Evolutionary conservation across 805 yeast species (phyloP), one percentile per base, ranked within the genome.

Genomic region (Candida manassasensis): DNA sequence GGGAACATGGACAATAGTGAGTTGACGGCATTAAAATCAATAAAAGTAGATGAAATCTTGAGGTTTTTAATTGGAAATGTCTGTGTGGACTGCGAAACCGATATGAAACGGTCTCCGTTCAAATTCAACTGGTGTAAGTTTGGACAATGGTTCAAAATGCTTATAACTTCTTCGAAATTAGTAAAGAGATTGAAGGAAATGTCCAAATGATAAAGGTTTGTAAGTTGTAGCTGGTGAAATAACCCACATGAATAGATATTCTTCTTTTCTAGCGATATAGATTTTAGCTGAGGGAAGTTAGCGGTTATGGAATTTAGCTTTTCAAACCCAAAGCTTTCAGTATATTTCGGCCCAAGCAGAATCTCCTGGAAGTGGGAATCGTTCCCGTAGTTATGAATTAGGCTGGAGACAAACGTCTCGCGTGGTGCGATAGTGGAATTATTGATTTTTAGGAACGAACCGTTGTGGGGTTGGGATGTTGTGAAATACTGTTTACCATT

Each of bases 301-400:
- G 70, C 52, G 43, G 77, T 81, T 10, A 69, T 47, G n/a, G 45
- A 32, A 29, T 71, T 66, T 29, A 81, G 52, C 41, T 73, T 70
- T 16, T 75, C 81, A 49, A 84, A 79, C 1, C 95, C 96, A 38
- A 63, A 72, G 18, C 74, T 69, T 47, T 84, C 80, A 6, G 77
- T 77, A 4, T 45, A 42, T 51, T 86, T 86, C 1, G 61, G 37
- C 0, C 87, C 85, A 35, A 82, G 68, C 16, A 51, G 52, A 4
- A 76, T 50, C 12, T 62, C 59, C 6, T 57, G 50, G 3, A 47
- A 44, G 13, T 40, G 40, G 4, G 45, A 47, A n/a, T 55, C 50
- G 2, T 60, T 53, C 2, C 62, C 55, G 8, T 51, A 49, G 10
- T 36, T 38, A 8, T 35, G 45, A 2, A 26, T 12, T n/a, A 87